Percentiles rank a stretch among this genome's conserved stretches.
phyloP scores from a whole-genome alignment of 129 eudicot genomes.

The Scalesia atractyloides region DNA sequence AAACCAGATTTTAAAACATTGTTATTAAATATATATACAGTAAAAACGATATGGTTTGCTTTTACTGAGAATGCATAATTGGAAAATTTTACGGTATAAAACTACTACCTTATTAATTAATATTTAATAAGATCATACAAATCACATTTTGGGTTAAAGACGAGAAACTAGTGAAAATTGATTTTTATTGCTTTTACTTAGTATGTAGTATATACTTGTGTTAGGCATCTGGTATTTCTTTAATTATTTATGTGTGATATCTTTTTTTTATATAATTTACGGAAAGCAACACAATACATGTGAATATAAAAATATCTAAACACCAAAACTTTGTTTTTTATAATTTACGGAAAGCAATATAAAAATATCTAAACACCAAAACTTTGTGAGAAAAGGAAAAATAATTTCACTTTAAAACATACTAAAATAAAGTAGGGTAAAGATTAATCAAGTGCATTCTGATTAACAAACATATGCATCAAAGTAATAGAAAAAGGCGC shows the following conservation, averaged over 20 bases:
- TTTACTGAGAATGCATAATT: too few relatives aligned
- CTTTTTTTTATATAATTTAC: neutral
- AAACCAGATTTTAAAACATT: too few relatives aligned
- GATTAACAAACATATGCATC: constrained; percentile 44
- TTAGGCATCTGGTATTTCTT: neutral
- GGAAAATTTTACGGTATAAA: too few relatives aligned
- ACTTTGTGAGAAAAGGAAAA: constrained; percentile 18
- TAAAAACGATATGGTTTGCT: too few relatives aligned
- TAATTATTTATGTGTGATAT: neutral
- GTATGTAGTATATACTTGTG: neutral
- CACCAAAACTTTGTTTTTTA: constrained; percentile 1
- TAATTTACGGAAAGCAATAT: neutral
- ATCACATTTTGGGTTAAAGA: too few relatives aligned
- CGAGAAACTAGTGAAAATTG: too few relatives aligned
- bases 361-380: neutral
- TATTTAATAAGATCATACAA: too few relatives aligned
- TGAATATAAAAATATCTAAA: constrained; percentile 1
- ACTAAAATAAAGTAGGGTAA: constrained; percentile 24
- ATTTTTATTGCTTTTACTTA: neutral
- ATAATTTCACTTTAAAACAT: constrained; percentile 27
- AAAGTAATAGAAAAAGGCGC: constrained; percentile 35
- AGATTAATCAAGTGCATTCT: constrained; percentile 43
- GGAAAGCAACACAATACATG: neutral
- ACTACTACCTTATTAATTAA: too few relatives aligned
- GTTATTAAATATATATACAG: too few relatives aligned